Conservation (phyloP, 371 early-diverging fungal species). For the Syncephalastrum racemosum region DNA sequence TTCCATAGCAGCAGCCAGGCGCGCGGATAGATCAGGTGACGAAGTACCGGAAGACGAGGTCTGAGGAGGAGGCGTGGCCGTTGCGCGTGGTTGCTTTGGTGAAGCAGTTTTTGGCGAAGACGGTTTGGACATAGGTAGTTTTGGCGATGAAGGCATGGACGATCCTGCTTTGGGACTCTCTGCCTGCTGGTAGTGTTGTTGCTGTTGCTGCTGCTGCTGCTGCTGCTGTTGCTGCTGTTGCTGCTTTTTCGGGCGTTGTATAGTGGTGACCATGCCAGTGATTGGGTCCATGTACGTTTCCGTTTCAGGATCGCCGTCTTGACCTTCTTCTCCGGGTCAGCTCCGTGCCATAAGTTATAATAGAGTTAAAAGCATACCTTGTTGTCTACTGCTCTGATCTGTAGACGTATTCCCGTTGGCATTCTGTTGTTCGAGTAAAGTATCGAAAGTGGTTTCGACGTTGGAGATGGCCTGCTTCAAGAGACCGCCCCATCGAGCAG, state of each 20-base stretch:
- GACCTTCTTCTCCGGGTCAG: not conserved
- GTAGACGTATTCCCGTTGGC: conserved; percentile 2
- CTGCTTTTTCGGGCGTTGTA: conserved; percentile 25
- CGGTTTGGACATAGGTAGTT: not conserved
- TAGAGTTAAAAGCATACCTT: too few relatives aligned
- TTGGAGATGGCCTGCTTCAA: conserved; percentile 76
- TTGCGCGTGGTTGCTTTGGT: not conserved
- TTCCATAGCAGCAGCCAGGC: conserved; percentile 39
- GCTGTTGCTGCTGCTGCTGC: too few relatives aligned
- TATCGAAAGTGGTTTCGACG: conserved; percentile 80
- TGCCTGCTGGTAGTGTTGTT: too few relatives aligned
- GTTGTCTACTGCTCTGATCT: too few relatives aligned
- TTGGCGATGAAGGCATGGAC: too few relatives aligned
- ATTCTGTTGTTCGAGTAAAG: conserved; percentile 62
- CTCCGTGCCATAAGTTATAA: too few relatives aligned
- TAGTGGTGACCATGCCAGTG: conserved; percentile 47
- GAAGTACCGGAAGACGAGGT: too few relatives aligned
- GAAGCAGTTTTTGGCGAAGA: conserved; percentile 4
- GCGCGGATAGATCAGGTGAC: conserved; percentile 36
- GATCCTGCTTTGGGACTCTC: too few relatives aligned
- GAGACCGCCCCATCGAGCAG: conserved; percentile 61
- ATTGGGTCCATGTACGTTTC: conserved; percentile 52
- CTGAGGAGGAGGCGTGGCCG: not conserved
- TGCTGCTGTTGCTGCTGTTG: conserved; percentile 5
- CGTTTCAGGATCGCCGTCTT: conserved; percentile 24